phyloP scores from a whole-genome alignment of 805 yeast species.

The Cyberlindnera veronae region DNA sequence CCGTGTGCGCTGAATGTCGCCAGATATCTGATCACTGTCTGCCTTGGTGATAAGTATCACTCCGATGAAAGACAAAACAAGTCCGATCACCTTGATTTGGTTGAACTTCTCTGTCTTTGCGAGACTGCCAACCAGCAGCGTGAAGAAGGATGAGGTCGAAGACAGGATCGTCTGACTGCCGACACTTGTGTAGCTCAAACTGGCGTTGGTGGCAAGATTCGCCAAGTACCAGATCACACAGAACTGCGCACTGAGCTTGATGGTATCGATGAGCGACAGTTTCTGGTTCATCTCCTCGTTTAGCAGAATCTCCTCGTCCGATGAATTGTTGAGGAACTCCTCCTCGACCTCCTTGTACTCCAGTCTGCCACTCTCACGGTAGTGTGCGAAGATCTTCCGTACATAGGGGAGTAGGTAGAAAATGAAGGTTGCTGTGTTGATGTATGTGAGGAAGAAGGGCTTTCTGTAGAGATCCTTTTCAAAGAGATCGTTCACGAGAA shows the following conservation, averaged over 20 bases:
- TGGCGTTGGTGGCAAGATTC: slow-evolving; percentile 83
- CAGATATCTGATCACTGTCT: slow-evolving; percentile 37
- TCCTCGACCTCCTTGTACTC: slow-evolving; percentile 26
- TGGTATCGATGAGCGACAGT: slow-evolving; percentile 58
- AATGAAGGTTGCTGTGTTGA: slow-evolving; percentile 82
- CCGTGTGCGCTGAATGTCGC: slow-evolving; percentile 23
- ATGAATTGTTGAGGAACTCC: slow-evolving; percentile 14
- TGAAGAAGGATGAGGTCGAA: slow-evolving; percentile 91
- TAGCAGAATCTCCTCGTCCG: slow-evolving; percentile 29
- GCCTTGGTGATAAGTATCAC: slow-evolving; percentile 73
- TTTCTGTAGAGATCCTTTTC: slow-evolving; percentile 70
- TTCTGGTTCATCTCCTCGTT: slow-evolving; percentile 19
- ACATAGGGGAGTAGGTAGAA: slow-evolving; percentile 68
- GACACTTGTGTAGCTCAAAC: slow-evolving; percentile 84
- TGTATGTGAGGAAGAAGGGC: slow-evolving; percentile 89
- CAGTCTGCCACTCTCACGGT: slow-evolving; percentile 27
- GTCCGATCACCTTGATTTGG: slow-evolving; percentile 61
- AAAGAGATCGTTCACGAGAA: slow-evolving; percentile 73
- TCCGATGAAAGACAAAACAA: slow-evolving; percentile 71
- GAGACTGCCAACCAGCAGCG: slow-evolving; percentile 74
- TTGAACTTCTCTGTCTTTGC: slow-evolving; percentile 70
- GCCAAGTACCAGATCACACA: slow-evolving; percentile 88
- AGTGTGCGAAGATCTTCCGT: slow-evolving; percentile 27
- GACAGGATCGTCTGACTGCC: slow-evolving; percentile 92
- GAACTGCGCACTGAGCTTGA: slow-evolving; percentile 72